Evolutionary conservation across 2,329 filamentous ascomycete genomes (phyloP).

Genomic region (Trichoderma asperellum): DNA sequence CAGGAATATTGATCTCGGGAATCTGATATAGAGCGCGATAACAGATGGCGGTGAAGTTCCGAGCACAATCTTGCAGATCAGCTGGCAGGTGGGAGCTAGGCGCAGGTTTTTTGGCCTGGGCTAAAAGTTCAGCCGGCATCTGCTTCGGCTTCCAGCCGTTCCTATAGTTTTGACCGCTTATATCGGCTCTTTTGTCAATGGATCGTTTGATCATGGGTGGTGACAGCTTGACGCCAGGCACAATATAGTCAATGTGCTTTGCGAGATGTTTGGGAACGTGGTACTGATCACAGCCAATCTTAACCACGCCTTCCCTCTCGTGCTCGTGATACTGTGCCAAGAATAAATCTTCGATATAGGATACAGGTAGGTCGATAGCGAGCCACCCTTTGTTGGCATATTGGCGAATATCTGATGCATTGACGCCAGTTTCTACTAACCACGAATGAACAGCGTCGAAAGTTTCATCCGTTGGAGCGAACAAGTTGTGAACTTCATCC

Average conservation of each 20-base stretch:
- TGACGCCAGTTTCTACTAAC: slow-evolving; percentile 56
- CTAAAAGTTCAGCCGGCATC: background rate
- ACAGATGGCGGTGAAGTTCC: slow-evolving; percentile 60
- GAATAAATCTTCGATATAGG: slow-evolving; percentile 28
- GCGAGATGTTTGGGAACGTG: slow-evolving; percentile 44
- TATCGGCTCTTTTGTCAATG: background rate
- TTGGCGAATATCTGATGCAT: slow-evolving; percentile 50
- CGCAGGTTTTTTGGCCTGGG: background rate
- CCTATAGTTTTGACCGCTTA: background rate
- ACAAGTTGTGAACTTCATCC: slow-evolving; percentile 48
- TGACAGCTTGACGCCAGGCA: slow-evolving; percentile 50
- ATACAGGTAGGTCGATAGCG: slow-evolving; percentile 28
- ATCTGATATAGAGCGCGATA: slow-evolving; percentile 51
- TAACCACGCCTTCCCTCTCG: slow-evolving; percentile 27
- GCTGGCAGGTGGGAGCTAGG: slow-evolving; percentile 12
- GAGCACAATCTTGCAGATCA: slow-evolving; percentile 47
- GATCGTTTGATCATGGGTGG: slow-evolving; percentile 29
- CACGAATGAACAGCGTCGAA: slow-evolving; percentile 56
- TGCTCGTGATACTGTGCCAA: slow-evolving; percentile 29
- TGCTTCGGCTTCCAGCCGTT: slow-evolving; percentile 25
- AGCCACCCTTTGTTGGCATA: slow-evolving; percentile 54
- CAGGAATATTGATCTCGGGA: slow-evolving; percentile 51
- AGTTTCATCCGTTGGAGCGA: slow-evolving; percentile 47
- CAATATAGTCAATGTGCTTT: slow-evolving; percentile 54
- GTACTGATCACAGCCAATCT: slow-evolving; percentile 43